Percentiles rank a stretch among this genome's conserved stretches.
phyloP scores from a whole-genome alignment of 2,329 filamentous ascomycete species.

The Claviceps sp. region DNA sequence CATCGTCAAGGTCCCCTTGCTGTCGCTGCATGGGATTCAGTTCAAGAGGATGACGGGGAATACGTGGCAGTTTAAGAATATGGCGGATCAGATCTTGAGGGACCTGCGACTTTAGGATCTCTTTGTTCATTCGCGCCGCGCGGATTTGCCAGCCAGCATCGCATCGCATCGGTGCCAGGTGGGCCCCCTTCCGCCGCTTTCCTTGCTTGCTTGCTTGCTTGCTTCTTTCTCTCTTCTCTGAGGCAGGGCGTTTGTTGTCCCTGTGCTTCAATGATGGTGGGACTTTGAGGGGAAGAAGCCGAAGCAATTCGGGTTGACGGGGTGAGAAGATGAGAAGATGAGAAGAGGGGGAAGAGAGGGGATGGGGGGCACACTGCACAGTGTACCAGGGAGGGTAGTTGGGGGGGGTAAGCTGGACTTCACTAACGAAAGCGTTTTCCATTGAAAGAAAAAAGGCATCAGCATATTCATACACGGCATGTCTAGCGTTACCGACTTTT shows the following conservation, averaged over 20 bases:
- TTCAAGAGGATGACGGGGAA: conserved; percentile 95
- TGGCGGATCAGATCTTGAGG: conserved; percentile 89
- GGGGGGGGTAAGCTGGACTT: background rate
- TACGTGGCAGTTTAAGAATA: conserved; percentile 97
- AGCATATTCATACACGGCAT: conserved; percentile 10
- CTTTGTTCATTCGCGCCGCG: background rate
- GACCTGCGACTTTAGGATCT: conserved; percentile 63
- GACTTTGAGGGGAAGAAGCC: too few species aligned
- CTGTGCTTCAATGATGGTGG: too few species aligned
- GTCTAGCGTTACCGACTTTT: conserved; percentile 7
- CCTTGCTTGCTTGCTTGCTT: background rate
- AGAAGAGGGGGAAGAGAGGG: too few species aligned
- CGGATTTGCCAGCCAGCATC: background rate
- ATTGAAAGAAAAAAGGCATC: conserved; percentile 1
- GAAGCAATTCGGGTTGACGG: too few species aligned
- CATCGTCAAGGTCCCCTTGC: conserved; percentile 90
- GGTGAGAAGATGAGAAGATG: too few species aligned
- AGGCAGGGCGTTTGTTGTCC: too few species aligned
- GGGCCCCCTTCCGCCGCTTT: background rate
- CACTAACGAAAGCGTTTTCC: background rate
- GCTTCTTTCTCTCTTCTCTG: too few species aligned
- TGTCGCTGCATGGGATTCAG: conserved; percentile 88
- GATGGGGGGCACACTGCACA: too few species aligned
- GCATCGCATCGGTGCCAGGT: background rate
- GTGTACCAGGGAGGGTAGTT: too few species aligned